phyloP scores from a whole-genome alignment of 2,329 filamentous ascomycete species.

The Davidsoniella australis region DNA sequence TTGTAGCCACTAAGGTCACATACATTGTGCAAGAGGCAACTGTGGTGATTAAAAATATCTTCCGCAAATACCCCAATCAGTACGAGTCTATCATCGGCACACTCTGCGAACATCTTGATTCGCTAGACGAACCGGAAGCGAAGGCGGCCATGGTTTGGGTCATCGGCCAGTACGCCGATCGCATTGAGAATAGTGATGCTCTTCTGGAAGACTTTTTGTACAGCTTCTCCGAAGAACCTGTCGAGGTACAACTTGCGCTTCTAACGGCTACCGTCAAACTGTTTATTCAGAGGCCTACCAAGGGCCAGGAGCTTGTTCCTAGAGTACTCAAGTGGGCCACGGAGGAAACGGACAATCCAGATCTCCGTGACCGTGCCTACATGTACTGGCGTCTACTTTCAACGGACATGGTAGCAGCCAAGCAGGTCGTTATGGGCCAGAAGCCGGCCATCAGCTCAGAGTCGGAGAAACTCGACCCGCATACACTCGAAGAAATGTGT shows the following conservation, averaged over 20 bases:
- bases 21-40: conserved; percentile 99
- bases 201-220: conserved; percentile 90
- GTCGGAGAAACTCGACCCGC: conserved; percentile 79
- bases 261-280: conserved; percentile 94
- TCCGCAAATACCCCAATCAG: conserved; percentile 96
- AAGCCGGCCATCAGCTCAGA: conserved; percentile 95
- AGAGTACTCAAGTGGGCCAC: conserved; percentile 97
- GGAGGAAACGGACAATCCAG: conserved; percentile 97
- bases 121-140: conserved; percentile 88
- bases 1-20: conserved; percentile 93
- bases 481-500: conserved; percentile 91
- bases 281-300: conserved; percentile 91
- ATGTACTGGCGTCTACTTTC: conserved; percentile 98
- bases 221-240: conserved; percentile 81
- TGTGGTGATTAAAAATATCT: conserved; percentile 96
- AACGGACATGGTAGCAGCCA: conserved; percentile 75
- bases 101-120: conserved; percentile 89
- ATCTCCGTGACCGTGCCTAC: conserved; percentile 86
- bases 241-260: conserved; percentile 87
- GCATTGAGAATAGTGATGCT: conserved; percentile 91
- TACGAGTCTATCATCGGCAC: conserved; percentile 97
- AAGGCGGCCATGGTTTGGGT: conserved; percentile 99
- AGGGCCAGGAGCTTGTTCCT: conserved; percentile 82
- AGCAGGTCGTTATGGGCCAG: conserved; percentile 85
- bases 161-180: conserved; percentile 91